Conservation (phyloP, 805 yeast genomes). For the Candida hungchunana region DNA sequence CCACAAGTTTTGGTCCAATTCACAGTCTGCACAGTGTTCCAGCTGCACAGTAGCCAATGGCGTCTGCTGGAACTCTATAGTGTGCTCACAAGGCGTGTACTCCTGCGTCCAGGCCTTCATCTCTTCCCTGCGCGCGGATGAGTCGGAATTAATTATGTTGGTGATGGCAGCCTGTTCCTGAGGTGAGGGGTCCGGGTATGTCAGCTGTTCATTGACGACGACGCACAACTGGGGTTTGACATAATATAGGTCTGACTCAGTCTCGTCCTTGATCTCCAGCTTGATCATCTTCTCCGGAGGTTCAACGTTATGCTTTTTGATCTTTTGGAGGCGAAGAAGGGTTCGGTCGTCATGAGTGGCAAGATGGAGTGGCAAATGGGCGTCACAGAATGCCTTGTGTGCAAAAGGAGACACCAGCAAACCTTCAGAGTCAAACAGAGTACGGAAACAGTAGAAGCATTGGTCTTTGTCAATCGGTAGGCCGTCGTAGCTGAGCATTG, state of each 20-base stretch:
- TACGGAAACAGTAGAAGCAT: constrained; percentile 81
- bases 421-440: constrained; percentile 51
- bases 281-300: constrained; percentile 47
- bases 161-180: constrained; percentile 29
- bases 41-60: constrained; percentile 29
- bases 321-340: constrained; percentile 57
- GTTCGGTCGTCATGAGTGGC: constrained; percentile 41
- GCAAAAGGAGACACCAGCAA: constrained; percentile 74
- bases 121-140: constrained; percentile 59
- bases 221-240: constrained; percentile 26
- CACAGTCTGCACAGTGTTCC: constrained; percentile 53
- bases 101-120: constrained; percentile 92
- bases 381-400: constrained; percentile 64
- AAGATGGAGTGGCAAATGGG: constrained; percentile 61
- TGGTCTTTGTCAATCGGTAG: constrained; percentile 74
- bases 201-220: constrained; percentile 5
- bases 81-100: constrained; percentile 74
- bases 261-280: constrained; percentile 59
- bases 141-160: constrained; percentile 50
- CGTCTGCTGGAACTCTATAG: constrained; percentile 47
- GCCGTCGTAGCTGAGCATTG: constrained; percentile 15
- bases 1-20: constrained; percentile 79
- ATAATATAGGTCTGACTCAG: constrained; percentile 61
- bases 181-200: constrained; percentile 34
- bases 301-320: constrained; percentile 32